A percentile compares a stretch with the other conserved stretches of the same genome.
Conservation (phyloP, 768 basidiomycete genomes). For the Leccinum boreale region DNA sequence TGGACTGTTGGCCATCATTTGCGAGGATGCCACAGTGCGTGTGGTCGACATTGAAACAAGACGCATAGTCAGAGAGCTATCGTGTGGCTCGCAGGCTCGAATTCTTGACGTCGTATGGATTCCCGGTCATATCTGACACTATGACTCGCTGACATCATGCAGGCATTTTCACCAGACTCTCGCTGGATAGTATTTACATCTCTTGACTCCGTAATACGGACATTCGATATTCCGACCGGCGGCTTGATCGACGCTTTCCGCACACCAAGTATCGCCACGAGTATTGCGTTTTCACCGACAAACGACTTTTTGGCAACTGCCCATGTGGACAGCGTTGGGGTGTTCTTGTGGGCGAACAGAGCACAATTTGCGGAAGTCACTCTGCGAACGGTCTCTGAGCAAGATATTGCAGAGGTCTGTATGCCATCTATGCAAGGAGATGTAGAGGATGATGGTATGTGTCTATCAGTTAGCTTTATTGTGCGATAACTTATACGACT, state of each 20-base stretch:
- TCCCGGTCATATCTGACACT: not conserved
- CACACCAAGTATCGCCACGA: conserved; percentile 84
- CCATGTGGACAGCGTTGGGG: conserved; percentile 90
- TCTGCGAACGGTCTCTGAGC: conserved; percentile 75
- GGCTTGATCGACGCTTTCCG: conserved; percentile 89
- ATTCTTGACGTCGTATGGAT: conserved; percentile 80
- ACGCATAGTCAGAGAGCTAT: conserved; percentile 83
- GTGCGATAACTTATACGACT: conserved; percentile 6
- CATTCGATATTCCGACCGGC: conserved; percentile 94
- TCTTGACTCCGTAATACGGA: conserved; percentile 87
- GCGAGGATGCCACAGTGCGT: conserved; percentile 84
- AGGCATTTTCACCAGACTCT: conserved; percentile 95
- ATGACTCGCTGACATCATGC: conserved; percentile 5
- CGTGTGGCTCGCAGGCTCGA: conserved; percentile 71
- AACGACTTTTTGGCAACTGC: conserved; percentile 95
- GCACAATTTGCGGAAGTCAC: conserved; percentile 89
- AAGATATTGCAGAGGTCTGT: conserved; percentile 62
- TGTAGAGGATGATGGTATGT: conserved; percentile 74
- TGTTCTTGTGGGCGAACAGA: conserved; percentile 98
- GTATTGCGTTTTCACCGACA: conserved; percentile 89
- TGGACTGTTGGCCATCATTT: conserved; percentile 75
- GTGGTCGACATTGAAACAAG: conserved; percentile 90
- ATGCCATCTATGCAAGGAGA: conserved; percentile 85
- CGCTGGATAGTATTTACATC: conserved; percentile 90
- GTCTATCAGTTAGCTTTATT: not conserved